phyloP scores from a whole-genome alignment of 192 early-diverging fungal genomes.

The Funneliformis mosseae region DNA sequence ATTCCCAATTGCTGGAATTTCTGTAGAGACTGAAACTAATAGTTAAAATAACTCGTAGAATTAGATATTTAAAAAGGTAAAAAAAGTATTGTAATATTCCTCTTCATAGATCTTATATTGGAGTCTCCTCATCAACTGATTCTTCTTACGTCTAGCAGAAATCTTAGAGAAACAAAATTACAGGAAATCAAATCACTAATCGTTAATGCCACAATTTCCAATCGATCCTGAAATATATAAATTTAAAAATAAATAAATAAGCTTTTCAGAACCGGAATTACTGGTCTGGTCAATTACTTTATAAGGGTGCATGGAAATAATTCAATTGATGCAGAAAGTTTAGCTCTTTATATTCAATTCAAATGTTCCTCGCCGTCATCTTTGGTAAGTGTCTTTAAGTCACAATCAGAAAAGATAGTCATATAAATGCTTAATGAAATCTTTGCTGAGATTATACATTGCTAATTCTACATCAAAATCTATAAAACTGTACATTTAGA shows the following conservation, averaged over 20 bases:
- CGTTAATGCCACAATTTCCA: conserved; percentile 65
- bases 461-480: conserved; percentile 73
- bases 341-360: conserved; percentile 26
- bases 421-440: conserved; percentile 81
- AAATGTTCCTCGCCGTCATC: conserved; percentile 38
- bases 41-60: no score
- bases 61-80: no score
- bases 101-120: no score
- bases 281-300: conserved; percentile 52
- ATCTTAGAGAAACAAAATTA: no score
- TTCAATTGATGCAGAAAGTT: conserved; percentile 33
- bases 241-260: no score
- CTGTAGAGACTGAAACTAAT: no score
- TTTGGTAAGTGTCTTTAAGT: conserved; percentile 31
- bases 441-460: conserved; percentile 75
- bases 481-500: conserved; percentile 62
- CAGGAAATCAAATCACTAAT: conserved; percentile 72
- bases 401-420: conserved; percentile 38
- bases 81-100: no score
- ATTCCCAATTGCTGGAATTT: no score
- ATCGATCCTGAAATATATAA: no score
- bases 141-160: no score
- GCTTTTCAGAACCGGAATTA: conserved; percentile 57
- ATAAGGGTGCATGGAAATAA: conserved; percentile 42
- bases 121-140: no score